Percentiles rank a stretch among this genome's conserved stretches.
These are phyloP conservation scores for Elongisporangium senticosum DNA, from an alignment of 352 stramenopile genomes.

Conservation along the genomic window DNA sequence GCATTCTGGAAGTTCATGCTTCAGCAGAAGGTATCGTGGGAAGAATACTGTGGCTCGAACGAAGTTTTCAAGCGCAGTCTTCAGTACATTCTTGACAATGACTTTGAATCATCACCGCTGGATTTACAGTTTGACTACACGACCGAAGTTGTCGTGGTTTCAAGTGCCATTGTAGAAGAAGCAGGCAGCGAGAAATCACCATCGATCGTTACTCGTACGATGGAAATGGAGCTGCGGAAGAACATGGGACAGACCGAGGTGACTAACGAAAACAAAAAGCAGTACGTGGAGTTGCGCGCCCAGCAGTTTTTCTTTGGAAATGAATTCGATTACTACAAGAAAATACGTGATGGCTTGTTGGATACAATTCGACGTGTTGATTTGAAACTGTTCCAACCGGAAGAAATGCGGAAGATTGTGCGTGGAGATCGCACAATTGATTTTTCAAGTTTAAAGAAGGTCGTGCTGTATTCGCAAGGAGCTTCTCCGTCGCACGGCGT, in stretches of 20 bases:
- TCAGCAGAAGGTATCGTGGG: constrained; percentile 38
- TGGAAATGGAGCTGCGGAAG: constrained; percentile 59
- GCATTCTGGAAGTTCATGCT: constrained; percentile 71
- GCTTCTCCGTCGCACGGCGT: constrained; percentile 33
- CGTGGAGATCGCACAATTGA: constrained; percentile 49
- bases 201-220: constrained; percentile 18
- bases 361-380: constrained; percentile 50
- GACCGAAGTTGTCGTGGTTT: constrained; percentile 28
- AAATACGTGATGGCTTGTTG: constrained; percentile 48
- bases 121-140: constrained; percentile 75
- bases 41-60: constrained; percentile 54
- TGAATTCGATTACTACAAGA: constrained; percentile 49
- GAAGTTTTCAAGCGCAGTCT: constrained; percentile 56
- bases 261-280: constrained; percentile 63
- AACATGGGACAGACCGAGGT: constrained; percentile 27
- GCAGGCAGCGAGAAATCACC: constrained; percentile 3
- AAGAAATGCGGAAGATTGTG: constrained; percentile 47
- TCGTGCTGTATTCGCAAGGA: constrained; percentile 51
- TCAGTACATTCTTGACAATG: constrained; percentile 56
- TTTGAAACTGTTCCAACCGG: constrained; percentile 49
- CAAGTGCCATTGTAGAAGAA: constrained; percentile 4
- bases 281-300: constrained; percentile 58
- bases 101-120: constrained; percentile 46
- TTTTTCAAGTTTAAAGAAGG: constrained; percentile 39
- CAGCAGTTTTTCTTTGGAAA: constrained; percentile 61